Evolutionary conservation across 805 yeast species (phyloP), one percentile per base, ranked within the genome.

Genomic region (Hanseniaspora valbyensis): DNA sequence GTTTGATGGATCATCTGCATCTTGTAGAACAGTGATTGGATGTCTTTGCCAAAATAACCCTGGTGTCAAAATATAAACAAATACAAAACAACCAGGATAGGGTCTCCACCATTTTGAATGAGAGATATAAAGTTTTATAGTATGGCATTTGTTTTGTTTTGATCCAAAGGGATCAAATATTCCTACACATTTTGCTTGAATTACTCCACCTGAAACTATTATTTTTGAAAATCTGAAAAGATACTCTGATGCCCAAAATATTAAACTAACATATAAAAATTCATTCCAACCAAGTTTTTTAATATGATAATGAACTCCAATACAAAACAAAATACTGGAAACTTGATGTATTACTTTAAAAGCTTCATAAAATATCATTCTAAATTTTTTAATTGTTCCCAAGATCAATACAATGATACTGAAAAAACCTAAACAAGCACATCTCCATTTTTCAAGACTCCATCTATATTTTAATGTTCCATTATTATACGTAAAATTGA

Each of bases 11-110:
- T 61, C 62, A 5, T 54, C 60, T 4, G 57, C 56, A 10, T 67
- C 55, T 50, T 71, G 71, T 43, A 74, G 68, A 12, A 74, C 62
- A 4, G 81, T 75, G 59, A 77, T 76, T 7, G 81, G 81, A 58
- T 76, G 79, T 4, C 76, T 72, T 56, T 76, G 78, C 74, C 76
- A 76, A 63, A 75, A 75, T 42, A 70, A 62, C 1, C 59, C 50
- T 6, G 73, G 70, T 37, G 69, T 65, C 55, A 76, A 56, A 59
- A 77, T 75, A 61, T 73, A 67, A 24, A 76, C 60, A 57, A 67
- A 75, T 0, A 66, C 71, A 56, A 65, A 70, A 38, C 69, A 69
- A 26, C 76, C 74, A 4, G 79, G 76, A 53, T 57, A 57, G 3
- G 68, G 61, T 25, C 61, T 59, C 73, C 76, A 74, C 37, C 50